Percentiles rank a stretch among this genome's conserved stretches.
These are phyloP conservation scores for Solanum clarkiae DNA, from an alignment of 257 asterid genomes.

Conservation along the genomic window DNA sequence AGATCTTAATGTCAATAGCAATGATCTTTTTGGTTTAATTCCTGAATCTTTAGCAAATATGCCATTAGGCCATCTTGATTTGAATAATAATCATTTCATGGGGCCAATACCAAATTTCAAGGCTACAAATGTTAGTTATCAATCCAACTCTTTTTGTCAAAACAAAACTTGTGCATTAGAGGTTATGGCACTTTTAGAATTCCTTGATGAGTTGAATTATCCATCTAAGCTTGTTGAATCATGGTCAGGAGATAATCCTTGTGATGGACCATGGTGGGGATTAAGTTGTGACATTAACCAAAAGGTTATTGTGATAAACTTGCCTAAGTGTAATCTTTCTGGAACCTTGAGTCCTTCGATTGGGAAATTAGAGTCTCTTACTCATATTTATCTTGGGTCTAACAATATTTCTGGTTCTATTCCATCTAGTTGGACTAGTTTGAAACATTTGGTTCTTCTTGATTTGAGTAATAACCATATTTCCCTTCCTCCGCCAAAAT, in stretches of 20 bases:
- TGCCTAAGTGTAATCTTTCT: slow-evolving; percentile 46
- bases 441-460: slow-evolving; percentile 47
- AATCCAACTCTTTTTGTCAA: slow-evolving; percentile 51
- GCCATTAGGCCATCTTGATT: slow-evolving; percentile 43
- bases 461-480: slow-evolving; percentile 55
- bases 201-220: slow-evolving; percentile 66
- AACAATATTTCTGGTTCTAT: slow-evolving; percentile 58
- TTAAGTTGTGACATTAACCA: slow-evolving; percentile 44
- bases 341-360: slow-evolving; percentile 62
- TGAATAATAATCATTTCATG: slow-evolving; percentile 69
- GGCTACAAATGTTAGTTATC: slow-evolving; percentile 33
- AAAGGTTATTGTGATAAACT: slow-evolving; percentile 35
- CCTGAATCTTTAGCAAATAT: slow-evolving; percentile 46
- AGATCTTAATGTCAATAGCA: slow-evolving; percentile 56
- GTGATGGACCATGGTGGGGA: slow-evolving; percentile 56
- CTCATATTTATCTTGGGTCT: slow-evolving; percentile 35
- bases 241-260: slow-evolving; percentile 75
- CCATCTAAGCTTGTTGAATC: slow-evolving; percentile 56
- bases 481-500: slow-evolving; percentile 62
- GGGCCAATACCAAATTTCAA: slow-evolving; percentile 69
- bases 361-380: slow-evolving; percentile 48
- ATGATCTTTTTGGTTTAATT: slow-evolving; percentile 64
- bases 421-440: slow-evolving; percentile 50
- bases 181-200: slow-evolving; percentile 56
- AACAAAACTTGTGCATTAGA: slow-evolving; percentile 35